Conservation (phyloP, 257 asterid genomes). For the Przewalskia tangutica region DNA sequence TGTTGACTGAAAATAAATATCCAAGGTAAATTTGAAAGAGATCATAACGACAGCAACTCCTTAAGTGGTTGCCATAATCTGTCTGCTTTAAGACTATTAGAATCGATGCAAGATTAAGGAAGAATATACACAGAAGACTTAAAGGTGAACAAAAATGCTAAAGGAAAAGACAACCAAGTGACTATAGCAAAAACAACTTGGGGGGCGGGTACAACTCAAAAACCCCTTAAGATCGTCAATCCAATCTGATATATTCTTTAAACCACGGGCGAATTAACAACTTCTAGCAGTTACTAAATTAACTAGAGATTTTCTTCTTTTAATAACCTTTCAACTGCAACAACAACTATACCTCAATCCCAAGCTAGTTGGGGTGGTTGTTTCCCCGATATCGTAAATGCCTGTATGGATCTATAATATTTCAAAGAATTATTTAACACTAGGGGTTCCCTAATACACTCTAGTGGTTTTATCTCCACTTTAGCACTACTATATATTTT, state of each 20-base stretch:
- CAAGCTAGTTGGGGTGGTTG: not conserved
- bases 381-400: not conserved
- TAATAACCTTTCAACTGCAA: not conserved
- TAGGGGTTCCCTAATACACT: not conserved
- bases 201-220: not conserved
- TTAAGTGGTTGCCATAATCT: not conserved
- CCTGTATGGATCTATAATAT: not conserved
- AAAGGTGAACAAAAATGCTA: not conserved
- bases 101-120: not conserved
- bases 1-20: slow-evolving; percentile 56
- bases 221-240: not conserved
- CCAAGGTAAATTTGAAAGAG: not conserved
- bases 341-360: not conserved
- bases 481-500: not conserved
- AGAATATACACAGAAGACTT: not conserved
- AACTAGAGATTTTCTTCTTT: not conserved
- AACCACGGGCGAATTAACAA: not conserved
- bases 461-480: not conserved
- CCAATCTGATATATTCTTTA: not conserved
- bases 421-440: not conserved
- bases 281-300: not conserved
- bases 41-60: not conserved
- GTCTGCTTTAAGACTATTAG: not conserved
- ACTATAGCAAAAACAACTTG: not conserved
- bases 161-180: not conserved